A percentile compares a stretch with the other conserved stretches of the same genome.
Conservation (phyloP, 208 protist genomes). For the Wallacemonas sp. region DNA sequence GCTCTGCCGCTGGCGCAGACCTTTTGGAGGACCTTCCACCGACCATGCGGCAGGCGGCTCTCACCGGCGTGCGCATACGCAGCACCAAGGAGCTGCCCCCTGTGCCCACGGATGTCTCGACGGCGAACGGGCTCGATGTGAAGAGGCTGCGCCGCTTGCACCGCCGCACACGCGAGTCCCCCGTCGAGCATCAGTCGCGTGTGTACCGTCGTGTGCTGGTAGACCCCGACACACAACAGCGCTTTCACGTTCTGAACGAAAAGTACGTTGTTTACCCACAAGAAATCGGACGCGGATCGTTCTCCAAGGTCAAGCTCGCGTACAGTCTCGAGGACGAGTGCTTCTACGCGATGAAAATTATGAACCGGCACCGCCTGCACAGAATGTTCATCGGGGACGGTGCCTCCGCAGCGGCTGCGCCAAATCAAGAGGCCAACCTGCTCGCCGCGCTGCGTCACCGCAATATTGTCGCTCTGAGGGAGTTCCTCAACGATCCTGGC, state of each 20-base stretch:
- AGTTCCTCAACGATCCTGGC: slow-evolving; percentile 92
- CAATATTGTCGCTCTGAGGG: slow-evolving; percentile 90
- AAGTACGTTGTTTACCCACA: slow-evolving; percentile 69
- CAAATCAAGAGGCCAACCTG: slow-evolving; percentile 88
- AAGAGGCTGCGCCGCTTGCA: slow-evolving; percentile 1
- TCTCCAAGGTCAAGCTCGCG: slow-evolving; percentile 61
- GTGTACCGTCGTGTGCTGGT: slow-evolving; percentile 1
- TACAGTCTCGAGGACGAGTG: slow-evolving; percentile 41
- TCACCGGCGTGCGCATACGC: neutral
- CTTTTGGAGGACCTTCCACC: neutral
- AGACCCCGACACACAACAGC: neutral
- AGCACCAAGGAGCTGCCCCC: neutral
- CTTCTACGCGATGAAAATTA: slow-evolving; percentile 68
- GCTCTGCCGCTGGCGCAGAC: neutral
- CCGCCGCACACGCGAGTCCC: neutral
- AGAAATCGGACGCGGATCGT: slow-evolving; percentile 60
- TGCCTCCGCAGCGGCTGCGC: slow-evolving; percentile 19
- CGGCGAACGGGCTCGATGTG: slow-evolving; percentile 1
- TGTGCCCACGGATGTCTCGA: neutral
- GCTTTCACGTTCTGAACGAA: slow-evolving; percentile 44
- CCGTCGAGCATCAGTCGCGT: neutral
- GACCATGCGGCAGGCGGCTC: neutral
- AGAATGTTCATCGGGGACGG: slow-evolving; percentile 33
- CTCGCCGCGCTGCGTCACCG: slow-evolving; percentile 91
- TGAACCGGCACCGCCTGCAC: slow-evolving; percentile 40